Evolutionary conservation across 345 rosid species (phyloP).

Genomic region (Gossypium arboreum): DNA sequence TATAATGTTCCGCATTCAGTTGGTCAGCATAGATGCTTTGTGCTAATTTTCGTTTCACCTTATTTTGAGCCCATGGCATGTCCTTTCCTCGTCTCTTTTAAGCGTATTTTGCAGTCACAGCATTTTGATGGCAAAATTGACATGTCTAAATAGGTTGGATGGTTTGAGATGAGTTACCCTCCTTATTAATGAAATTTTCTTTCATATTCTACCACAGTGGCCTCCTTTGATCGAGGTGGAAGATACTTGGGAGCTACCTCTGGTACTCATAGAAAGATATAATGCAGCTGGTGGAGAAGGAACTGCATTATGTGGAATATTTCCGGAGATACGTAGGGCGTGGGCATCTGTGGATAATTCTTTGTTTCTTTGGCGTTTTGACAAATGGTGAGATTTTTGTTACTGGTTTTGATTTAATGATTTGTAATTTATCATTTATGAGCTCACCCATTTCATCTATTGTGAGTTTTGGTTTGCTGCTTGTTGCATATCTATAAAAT

Average conservation of each 20-base stretch:
- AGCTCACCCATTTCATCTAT: not conserved
- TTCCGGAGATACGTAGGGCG: constrained; percentile 86
- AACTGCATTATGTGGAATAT: constrained; percentile 90
- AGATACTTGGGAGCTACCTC: constrained; percentile 34
- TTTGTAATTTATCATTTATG: not conserved
- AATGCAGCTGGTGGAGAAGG: constrained; percentile 97
- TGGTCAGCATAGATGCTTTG: not conserved
- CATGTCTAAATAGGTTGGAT: not conserved
- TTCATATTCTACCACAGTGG: constrained; percentile 59
- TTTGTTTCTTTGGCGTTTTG: constrained; percentile 92
- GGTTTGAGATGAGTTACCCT: not conserved
- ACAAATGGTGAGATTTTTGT: constrained; percentile 57
- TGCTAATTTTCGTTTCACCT: not conserved
- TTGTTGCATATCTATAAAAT: not conserved
- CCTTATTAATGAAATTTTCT: not conserved
- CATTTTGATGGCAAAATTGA: not conserved
- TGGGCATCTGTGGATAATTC: constrained; percentile 98
- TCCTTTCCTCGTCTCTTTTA: not conserved
- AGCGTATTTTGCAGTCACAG: not conserved
- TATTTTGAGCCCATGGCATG: not conserved
- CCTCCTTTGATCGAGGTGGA: constrained; percentile 49
- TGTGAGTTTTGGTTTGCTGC: constrained; percentile 3
- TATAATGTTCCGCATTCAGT: not conserved
- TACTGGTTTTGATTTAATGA: not conserved
- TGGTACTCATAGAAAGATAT: constrained; percentile 77